Base-by-base conservation (phyloP, 495 filamentous ascomycete genomes). In the Durotheca rogersii region DNA sequence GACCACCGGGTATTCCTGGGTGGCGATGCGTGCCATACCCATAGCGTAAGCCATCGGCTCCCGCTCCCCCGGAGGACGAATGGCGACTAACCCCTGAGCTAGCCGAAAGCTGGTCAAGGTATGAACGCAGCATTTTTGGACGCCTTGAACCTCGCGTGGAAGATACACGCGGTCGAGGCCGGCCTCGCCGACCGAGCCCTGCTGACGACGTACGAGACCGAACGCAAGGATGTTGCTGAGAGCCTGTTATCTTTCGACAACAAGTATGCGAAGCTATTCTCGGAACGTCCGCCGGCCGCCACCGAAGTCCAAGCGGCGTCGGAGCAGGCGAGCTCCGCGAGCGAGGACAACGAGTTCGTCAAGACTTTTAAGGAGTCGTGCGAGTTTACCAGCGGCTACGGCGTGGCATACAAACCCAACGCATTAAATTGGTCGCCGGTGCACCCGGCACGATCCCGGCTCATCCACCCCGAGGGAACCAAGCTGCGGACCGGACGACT, bases 41-140 rank as follows among this genome's bases (percentile, higher is more conserved):
- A 91, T 66, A 88, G 84, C 66, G 73, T 80, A 69, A 61, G 76
- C 59, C 23, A 27, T 27, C 21, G n/a, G n/a, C 11, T 17, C 10
- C 32, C 12, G 25, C 11, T 17, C 11, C 41, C 29, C 5, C n/a
- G 31, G 1, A 1, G 32, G 6, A 11, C 16, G 10, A 41, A 27
- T 9, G 11, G 14, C 64, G 25, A 42, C 29, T 43, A 20, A 50
- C 29, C 25, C 4, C 11, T 11, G 6, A 31, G 12, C 23, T 30
- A 79, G 34, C 87, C 88, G 3, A 90, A 90, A 67, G 87, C 87
- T 17, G 89, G 87, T 5, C 89, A 90, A 65, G 88, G 88, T 14
- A 89, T 91, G 86, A 93, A 93, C 56, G 82, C 87, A 23, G 85
- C 83, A 9, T 87, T 94, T 73, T 79, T 89, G 30, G 89, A 95